Evolutionary conservation across 192 early-diverging fungal genomes (phyloP), one percentile per base, ranked within the genome.

Genomic region (Allomyces macrogynus): DNA sequence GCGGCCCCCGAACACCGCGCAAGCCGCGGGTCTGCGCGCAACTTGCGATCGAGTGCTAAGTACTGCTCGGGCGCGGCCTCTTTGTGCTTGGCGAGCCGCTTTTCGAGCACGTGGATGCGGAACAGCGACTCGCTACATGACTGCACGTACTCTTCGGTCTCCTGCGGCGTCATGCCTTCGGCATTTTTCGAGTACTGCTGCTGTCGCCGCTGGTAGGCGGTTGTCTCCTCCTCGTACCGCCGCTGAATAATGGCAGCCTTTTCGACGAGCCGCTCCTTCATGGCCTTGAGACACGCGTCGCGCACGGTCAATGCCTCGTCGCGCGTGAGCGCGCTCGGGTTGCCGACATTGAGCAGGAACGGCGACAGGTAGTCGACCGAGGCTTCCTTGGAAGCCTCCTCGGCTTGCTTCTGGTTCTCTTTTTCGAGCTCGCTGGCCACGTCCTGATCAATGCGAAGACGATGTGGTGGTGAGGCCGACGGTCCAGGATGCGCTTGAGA

Each of bases 51-150:
- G 60, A 81, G 65, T 61, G 78, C 77, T 18, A 77, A 68, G 63
- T 79, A 81, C 42, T 69, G 68, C 61, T 79, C 77, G 11, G 80
- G 80, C 7, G 77, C 74, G 22, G 67, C 63, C 64, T 79, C 77
- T 67, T 81, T 81, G 69, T 81, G 77, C 77, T 78, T 79, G 5
- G 81, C 81, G 43, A 79, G 61, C n/a, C 81, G 60, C 68, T 82
- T 82, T 68, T 82, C 81, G 60, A 82, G 67, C 61, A 82, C 79
- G 43, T 80, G 78, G 11, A 80, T 82, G 61, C 71, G 77, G 69
- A 82, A 82, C 49, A 82, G 65, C 43, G 81, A 77, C 27, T 80
- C 81, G 64, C 80, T 78, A 64, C 78, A 80, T 65, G 75, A 82
- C 68, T 66, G 67, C 23, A 82, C 77, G 63, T 80, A 82, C 62